Base-by-base conservation (phyloP, 352 stramenopile genomes). In the Halophytophthora batemanensis region DNA sequence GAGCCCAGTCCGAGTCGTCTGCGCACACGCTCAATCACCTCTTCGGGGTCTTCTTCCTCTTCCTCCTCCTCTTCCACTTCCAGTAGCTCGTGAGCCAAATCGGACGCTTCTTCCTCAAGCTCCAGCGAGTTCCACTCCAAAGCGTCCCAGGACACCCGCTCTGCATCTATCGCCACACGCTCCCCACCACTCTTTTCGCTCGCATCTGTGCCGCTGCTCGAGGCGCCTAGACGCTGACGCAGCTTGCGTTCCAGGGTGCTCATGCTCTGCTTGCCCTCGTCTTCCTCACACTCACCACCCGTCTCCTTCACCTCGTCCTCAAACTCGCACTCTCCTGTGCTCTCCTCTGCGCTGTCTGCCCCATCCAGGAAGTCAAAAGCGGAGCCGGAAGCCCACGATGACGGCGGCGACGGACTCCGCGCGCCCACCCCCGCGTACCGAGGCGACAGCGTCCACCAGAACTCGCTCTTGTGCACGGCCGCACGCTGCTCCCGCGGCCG, bases 11-110 rank as follows among this genome's bases (percentile, higher is more conserved):
- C 73, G 12, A 88, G 71, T 6, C 77, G 71, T 17, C 63, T 74
- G 7, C 75, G 74, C 18, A 88, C 76, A 4, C 77, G 72, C 40
- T 80, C 68, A 48, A 86, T 86, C 17, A 86, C 77, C 23, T 68
- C 38, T 39, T 88, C 77, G 0, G 77, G 59, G 45, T 84, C 62
- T 45, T 84, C 74, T 23, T 66, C 47, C 11, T 46, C 38, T 31
- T 57, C 48, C 2, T 45, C 29, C 33, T 45, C 39, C 7, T 44
- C 49, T 3, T 38, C 28, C 2, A 49, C 57, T 1, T 45, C 42
- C 18, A n/a, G n/a, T n/a, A n/a, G n/a, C n/a, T n/a, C n/a, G n/a
- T n/a, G n/a, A n/a, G n/a, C n/a, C n/a, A n/a, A n/a, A n/a, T n/a
- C n/a, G n/a, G n/a, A n/a, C n/a, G n/a, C n/a, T n/a, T n/a, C n/a